Percentiles rank a stretch among this genome's conserved stretches.
These are phyloP conservation scores for Sclerotinia trifoliorum DNA, from an alignment of 2,329 filamentous ascomycete species.

Conservation along the genomic window DNA sequence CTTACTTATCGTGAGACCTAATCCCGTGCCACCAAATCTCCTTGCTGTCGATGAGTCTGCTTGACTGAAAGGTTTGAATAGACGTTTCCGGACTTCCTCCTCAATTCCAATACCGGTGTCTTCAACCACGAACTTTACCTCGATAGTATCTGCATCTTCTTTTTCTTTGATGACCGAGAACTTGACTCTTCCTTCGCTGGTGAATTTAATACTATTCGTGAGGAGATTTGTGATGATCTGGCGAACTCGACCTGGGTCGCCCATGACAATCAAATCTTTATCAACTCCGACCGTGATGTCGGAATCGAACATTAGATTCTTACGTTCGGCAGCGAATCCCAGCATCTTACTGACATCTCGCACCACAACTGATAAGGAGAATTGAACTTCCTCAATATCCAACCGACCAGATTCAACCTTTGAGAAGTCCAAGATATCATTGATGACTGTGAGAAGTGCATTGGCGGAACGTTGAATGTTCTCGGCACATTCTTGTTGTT, in stretches of 20 bases:
- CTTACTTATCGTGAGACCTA: constrained; percentile 79
- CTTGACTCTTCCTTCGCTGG: constrained; percentile 64
- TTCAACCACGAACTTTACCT: constrained; percentile 69
- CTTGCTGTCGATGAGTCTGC: constrained; percentile 77
- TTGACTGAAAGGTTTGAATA: constrained; percentile 81
- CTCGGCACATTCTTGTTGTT: constrained; percentile 72
- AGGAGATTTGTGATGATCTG: constrained; percentile 81
- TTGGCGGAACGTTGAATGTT: constrained; percentile 79
- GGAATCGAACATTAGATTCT: constrained; percentile 70
- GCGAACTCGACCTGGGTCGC: constrained; percentile 73
- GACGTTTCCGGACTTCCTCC: constrained; percentile 67
- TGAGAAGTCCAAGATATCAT: constrained; percentile 87
- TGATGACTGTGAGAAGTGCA: constrained; percentile 81
- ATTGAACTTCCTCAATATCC: constrained; percentile 78
- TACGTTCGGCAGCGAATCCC: constrained; percentile 76
- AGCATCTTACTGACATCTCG: constrained; percentile 85
- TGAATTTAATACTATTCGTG: constrained; percentile 76
- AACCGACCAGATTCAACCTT: constrained; percentile 77
- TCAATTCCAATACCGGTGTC: constrained; percentile 83
- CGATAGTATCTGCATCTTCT: constrained; percentile 63
- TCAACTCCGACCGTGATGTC: constrained; percentile 57
- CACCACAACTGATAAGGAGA: constrained; percentile 68
- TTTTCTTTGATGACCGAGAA: constrained; percentile 63
- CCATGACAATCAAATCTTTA: constrained; percentile 73
- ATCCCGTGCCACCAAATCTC: constrained; percentile 74